Percentiles rank a stretch among this genome's conserved stretches.
phyloP scores from a whole-genome alignment of 169 alveolate genomes.

The Babesia microti region DNA sequence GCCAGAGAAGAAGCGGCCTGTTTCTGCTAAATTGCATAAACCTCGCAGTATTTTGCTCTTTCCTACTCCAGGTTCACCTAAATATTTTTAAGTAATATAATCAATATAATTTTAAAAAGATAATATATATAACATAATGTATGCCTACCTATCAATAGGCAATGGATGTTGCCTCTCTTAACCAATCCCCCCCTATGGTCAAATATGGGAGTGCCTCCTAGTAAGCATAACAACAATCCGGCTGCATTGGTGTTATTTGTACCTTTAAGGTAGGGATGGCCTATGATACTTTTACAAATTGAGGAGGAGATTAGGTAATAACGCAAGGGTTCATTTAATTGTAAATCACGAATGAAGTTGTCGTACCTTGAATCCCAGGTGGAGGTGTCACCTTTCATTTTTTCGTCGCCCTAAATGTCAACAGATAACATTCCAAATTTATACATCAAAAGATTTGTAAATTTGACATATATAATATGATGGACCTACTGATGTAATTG shows the following conservation, averaged over 20 bases:
- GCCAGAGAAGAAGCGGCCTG: slow-evolving; percentile 52
- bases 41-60: slow-evolving; percentile 46
- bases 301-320: slow-evolving; percentile 52
- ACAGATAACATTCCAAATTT: neutral
- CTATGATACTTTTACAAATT: slow-evolving; percentile 38
- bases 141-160: slow-evolving; percentile 29
- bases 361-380: neutral
- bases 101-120: no score
- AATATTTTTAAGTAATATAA: no score
- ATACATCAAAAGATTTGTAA: no score
- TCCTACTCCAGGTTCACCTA: slow-evolving; percentile 60
- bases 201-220: slow-evolving; percentile 52
- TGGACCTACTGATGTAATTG: no score
- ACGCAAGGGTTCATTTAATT: slow-evolving; percentile 38
- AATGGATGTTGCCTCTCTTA: slow-evolving; percentile 49
- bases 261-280: slow-evolving; percentile 21
- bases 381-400: neutral
- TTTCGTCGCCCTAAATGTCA: neutral
- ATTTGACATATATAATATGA: no score
- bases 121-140: no score
- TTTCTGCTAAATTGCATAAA: slow-evolving; percentile 21
- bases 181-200: slow-evolving; percentile 24
- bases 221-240: slow-evolving; percentile 45
- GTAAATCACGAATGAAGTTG: slow-evolving; percentile 41
- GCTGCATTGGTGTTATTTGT: slow-evolving; percentile 6